Percentiles rank a stretch among this genome's conserved stretches.
Conservation (phyloP, 805 yeast species). For the Cyberlindnera mycetangii region DNA sequence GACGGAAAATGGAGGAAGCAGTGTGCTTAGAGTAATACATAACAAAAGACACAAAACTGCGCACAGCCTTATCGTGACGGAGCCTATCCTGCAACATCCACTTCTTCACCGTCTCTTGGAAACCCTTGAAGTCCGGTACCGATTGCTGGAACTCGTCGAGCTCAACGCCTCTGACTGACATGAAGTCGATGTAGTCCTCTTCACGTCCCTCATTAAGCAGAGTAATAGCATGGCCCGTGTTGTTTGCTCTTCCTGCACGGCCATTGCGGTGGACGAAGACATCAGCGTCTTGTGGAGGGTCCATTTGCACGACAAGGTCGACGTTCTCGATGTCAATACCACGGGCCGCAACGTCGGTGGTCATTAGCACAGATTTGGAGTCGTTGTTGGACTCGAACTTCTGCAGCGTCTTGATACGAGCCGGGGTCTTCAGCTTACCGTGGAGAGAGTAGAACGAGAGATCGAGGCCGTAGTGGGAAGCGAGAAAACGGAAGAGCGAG, state of each 20-base stretch:
- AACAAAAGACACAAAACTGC: conserved; percentile 79
- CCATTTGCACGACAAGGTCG: conserved; percentile 88
- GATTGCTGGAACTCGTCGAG: conserved; percentile 39
- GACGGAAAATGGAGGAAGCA: conserved; percentile 83
- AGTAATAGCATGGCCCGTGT: conserved; percentile 73
- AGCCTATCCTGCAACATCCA: conserved; percentile 76
- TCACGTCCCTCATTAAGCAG: conserved; percentile 75
- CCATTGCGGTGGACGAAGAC: conserved; percentile 93
- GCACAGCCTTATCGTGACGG: conserved; percentile 76
- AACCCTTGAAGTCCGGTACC: conserved; percentile 9
- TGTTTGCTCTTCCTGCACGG: conserved; percentile 91
- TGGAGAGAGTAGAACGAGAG: conserved; percentile 69
- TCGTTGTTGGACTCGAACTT: conserved; percentile 40
- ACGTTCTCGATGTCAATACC: conserved; percentile 96
- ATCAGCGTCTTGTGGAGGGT: conserved; percentile 92
- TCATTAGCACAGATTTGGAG: conserved; percentile 62
- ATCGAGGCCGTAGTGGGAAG: conserved; percentile 27
- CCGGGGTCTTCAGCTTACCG: conserved; percentile 82
- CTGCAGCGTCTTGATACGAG: conserved; percentile 71
- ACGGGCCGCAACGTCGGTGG: conserved; percentile 98
- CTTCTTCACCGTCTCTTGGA: conserved; percentile 29
- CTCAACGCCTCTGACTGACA: conserved; percentile 65
- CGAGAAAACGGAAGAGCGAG: conserved; percentile 44
- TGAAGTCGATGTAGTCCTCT: conserved; percentile 74
- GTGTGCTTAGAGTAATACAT: conserved; percentile 84